Evolutionary conservation across 148 eudicot species (phyloP).

Genomic region (Vaccinium myrtillus): DNA sequence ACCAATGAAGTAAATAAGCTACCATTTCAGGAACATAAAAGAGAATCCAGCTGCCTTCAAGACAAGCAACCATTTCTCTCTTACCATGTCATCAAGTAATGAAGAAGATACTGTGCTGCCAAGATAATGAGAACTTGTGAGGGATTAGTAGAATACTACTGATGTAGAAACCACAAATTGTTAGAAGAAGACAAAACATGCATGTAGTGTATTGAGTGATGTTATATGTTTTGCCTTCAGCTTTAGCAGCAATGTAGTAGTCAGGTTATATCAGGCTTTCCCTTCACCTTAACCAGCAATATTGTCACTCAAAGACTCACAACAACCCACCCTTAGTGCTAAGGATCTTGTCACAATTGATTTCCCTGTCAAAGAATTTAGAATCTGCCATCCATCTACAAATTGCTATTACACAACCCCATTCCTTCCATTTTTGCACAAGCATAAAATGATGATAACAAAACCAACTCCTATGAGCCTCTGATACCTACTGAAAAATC

Average conservation of each 20-base stretch:
- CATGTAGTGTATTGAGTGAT: not conserved
- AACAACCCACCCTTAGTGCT: not conserved
- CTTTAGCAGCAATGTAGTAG: not conserved
- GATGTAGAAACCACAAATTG: not conserved
- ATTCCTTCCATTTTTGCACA: not conserved
- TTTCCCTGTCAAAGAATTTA: not conserved
- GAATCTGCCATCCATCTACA: not conserved
- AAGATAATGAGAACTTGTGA: not conserved
- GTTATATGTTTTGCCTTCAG: not conserved
- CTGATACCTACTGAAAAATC: not conserved
- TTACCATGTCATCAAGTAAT: no score
- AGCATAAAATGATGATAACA: not conserved
- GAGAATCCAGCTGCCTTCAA: not conserved
- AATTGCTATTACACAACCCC: not conserved
- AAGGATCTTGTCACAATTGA: not conserved
- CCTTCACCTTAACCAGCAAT: not conserved
- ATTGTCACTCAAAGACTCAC: not conserved
- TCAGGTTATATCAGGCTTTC: not conserved
- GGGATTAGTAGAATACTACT: not conserved
- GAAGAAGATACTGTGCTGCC: no score
- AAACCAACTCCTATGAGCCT: not conserved
- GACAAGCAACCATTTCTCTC: not conserved
- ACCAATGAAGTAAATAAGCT: no score
- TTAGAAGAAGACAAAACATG: conserved; percentile 2
- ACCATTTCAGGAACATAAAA: not conserved